Evolutionary conservation across 345 rosid genomes (phyloP).

Genomic region (Populus euphratica): DNA sequence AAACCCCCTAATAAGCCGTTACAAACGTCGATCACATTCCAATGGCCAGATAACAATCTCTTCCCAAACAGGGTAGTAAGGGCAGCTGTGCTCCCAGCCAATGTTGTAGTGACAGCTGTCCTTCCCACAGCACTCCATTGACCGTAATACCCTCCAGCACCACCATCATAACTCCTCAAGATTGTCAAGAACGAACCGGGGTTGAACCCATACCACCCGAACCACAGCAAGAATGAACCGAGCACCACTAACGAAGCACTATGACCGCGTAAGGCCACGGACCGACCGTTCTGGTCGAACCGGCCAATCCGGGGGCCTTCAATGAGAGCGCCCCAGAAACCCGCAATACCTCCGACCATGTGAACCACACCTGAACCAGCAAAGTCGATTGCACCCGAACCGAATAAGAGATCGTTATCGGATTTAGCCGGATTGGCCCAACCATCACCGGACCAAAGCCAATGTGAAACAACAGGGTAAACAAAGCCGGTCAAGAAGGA

Average conservation of each 20-base stretch:
- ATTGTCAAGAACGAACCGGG: conserved; percentile 37
- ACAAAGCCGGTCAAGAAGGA: conserved; percentile 62
- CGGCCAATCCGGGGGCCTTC: conserved; percentile 43
- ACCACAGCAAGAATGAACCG: conserved; percentile 36
- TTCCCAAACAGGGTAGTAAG: conserved; percentile 22
- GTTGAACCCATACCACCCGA: conserved; percentile 46
- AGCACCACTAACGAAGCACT: conserved; percentile 39
- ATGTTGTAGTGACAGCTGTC: conserved; percentile 27
- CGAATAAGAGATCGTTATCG: conserved; percentile 29
- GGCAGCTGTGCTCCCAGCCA: conserved; percentile 23
- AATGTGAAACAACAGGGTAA: conserved; percentile 59
- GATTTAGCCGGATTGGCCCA: conserved; percentile 53
- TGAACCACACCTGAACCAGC: conserved; percentile 49
- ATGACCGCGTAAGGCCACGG: conserved; percentile 33
- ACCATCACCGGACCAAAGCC: conserved; percentile 64
- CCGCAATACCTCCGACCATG: conserved; percentile 46
- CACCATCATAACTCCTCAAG: conserved; percentile 14
- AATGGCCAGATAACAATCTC: conserved; percentile 17
- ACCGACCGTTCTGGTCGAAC: conserved; percentile 26
- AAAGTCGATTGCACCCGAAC: conserved; percentile 45
- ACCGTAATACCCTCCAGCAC: conserved; percentile 20
- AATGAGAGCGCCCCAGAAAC: conserved; percentile 43
- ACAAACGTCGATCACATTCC: conserved; percentile 21
- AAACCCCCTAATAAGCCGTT: conserved; percentile 24
- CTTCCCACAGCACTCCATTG: conserved; percentile 33